A percentile compares a stretch with the other conserved stretches of the same genome.
Evolutionary conservation across 148 eudicot species (phyloP).

Genomic region (Bassia scoparia): DNA sequence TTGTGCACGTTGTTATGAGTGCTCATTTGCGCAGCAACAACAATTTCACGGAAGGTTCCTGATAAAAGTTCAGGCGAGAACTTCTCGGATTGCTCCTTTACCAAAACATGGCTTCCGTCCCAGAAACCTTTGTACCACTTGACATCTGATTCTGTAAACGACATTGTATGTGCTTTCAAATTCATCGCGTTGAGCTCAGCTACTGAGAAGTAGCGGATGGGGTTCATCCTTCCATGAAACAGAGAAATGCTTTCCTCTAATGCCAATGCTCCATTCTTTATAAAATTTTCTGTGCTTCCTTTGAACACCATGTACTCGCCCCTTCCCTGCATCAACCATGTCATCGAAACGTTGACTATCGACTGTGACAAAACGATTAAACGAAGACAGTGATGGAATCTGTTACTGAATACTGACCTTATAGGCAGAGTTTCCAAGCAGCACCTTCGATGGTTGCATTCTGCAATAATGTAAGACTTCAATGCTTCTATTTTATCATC

Average conservation of each 20-base stretch:
- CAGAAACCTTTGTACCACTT: constrained; percentile 13
- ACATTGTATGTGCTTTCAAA: not conserved
- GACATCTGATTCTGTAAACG: not conserved
- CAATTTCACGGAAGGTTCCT: constrained; percentile 2
- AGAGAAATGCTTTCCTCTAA: constrained; percentile 5
- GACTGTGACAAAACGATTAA: not conserved
- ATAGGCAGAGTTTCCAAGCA: too few species aligned
- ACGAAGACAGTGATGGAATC: not conserved
- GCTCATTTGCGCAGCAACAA: constrained; percentile 15
- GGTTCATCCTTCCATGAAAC: constrained; percentile 4
- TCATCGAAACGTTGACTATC: not conserved
- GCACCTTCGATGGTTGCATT: too few species aligned
- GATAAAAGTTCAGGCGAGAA: too few species aligned
- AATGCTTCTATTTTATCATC: too few species aligned
- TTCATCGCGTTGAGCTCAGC: constrained; percentile 16
- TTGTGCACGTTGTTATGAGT: constrained; percentile 16
- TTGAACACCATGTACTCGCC: not conserved
- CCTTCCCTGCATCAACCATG: not conserved
- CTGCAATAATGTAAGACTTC: too few species aligned
- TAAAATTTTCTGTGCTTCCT: not conserved
- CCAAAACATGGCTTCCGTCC: not conserved
- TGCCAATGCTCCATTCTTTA: not conserved
- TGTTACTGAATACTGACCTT: not conserved
- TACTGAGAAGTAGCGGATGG: constrained; percentile 7
- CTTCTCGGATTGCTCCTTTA: not conserved